Conservation (phyloP, 2,329 filamentous ascomycete genomes). For the Neonectria punicea region DNA sequence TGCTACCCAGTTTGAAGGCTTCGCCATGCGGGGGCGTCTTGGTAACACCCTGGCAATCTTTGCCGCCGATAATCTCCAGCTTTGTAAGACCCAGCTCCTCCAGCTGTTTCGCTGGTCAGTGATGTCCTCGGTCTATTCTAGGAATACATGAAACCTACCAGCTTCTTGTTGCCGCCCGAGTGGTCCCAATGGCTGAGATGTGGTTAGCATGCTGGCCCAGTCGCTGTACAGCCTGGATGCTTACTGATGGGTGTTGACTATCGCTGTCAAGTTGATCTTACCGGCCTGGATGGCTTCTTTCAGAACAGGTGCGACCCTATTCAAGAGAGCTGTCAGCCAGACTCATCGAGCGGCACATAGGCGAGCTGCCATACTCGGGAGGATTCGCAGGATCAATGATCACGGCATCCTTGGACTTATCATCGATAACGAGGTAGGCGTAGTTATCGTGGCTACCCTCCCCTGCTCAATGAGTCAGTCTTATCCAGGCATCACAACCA, state of each 20-base stretch:
- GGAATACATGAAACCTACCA: slow-evolving; percentile 63
- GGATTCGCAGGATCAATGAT: slow-evolving; percentile 86
- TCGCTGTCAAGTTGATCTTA: slow-evolving; percentile 84
- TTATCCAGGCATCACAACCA: no score
- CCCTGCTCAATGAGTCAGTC: slow-evolving; percentile 62
- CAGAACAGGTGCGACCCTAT: slow-evolving; percentile 70
- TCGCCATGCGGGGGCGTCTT: slow-evolving; percentile 79
- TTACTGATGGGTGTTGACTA: slow-evolving; percentile 98
- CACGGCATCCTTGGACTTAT: slow-evolving; percentile 80
- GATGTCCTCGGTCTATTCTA: background rate
- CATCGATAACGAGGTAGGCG: slow-evolving; percentile 82
- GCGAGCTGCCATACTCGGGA: slow-evolving; percentile 69
- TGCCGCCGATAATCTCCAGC: slow-evolving; percentile 86
- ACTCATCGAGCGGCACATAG: background rate
- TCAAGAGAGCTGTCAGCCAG: slow-evolving; percentile 14
- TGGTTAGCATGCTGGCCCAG: slow-evolving; percentile 11
- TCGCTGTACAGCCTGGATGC: slow-evolving; percentile 46
- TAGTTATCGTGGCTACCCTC: slow-evolving; percentile 84
- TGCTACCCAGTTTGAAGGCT: slow-evolving; percentile 83
- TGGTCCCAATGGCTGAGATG: slow-evolving; percentile 86
- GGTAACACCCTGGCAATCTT: slow-evolving; percentile 83
- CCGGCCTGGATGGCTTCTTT: slow-evolving; percentile 77
- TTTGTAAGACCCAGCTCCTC: slow-evolving; percentile 64
- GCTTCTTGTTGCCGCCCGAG: slow-evolving; percentile 87
- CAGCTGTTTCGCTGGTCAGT: slow-evolving; percentile 40